Base-by-base conservation (phyloP, 305 asterid genomes). In the Ajuga reptans region DNA sequence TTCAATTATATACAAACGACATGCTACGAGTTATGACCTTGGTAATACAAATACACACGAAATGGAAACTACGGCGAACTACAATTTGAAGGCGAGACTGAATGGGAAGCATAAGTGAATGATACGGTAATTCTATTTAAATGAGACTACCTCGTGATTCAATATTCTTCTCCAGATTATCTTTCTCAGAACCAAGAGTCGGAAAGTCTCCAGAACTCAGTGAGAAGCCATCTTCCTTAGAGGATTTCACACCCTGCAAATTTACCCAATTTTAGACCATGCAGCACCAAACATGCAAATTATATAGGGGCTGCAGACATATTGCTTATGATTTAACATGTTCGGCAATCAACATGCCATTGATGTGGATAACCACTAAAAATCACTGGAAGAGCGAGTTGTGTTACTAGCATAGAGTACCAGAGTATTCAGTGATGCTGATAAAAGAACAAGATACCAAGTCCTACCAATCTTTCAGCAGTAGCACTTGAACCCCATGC, bases 151-250 rank as follows among this genome's bases (percentile, higher is more conserved):
- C 98, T 87, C 78, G 86, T 37, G 81, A 69, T 68, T 87, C 98
- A 18, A 68, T 55, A 77, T 73, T 86, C 80, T 84, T 89, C 58
- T 72, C 73, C 16, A 79, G 55, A 63, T 76, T 64, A 68, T 85
- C 96, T 83, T 79, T 91, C 73, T 86, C 95, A 27, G 96, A 64
- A 29, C 91, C 90, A 62, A 94, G 98, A 21, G 91, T 87, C 3
- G 99, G 99, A 85, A 94, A 94, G 83, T 94, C 97, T 70, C 97
- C 95, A 74, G 96, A 81, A 73, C 79, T 83, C 72, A 94, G 84
- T 39, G 99, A 87, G 79, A 91, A 91, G n/a, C 79, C 90, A 45
- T 89, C 96, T 64, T 82, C 91, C 77, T 85, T 87, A 73, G 87
- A 73, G 65, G 94, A 77, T 60, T 75, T 82, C 33, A 77, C 82